These are phyloP conservation scores for Corylus americana DNA, from an alignment of 306 rosid genomes.

Conservation along the genomic window DNA sequence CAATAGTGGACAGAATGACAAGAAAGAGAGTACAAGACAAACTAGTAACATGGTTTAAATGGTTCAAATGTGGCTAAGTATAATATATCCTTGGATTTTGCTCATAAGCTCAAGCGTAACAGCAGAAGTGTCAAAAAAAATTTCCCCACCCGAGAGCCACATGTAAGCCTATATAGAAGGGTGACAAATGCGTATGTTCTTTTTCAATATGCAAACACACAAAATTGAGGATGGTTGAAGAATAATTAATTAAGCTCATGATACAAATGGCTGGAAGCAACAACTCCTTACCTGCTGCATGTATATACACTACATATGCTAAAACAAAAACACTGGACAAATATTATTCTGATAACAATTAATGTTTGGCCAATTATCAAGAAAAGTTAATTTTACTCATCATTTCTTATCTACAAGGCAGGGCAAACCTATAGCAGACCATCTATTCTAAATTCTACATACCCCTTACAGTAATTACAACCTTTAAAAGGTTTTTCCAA, in stretches of 20 bases:
- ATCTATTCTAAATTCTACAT: background rate
- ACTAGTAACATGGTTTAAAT: background rate
- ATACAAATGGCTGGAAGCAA: background rate
- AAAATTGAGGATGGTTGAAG: background rate
- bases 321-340: background rate
- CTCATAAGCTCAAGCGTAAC: background rate
- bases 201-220: background rate
- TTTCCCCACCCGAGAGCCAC: background rate
- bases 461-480: background rate
- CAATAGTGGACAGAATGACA: too few relatives aligned
- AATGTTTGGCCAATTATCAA: background rate
- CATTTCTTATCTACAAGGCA: background rate
- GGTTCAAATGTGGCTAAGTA: background rate
- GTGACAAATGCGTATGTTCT: background rate
- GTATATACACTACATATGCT: background rate
- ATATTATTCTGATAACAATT: background rate
- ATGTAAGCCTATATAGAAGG: background rate
- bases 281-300: background rate
- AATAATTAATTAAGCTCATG: background rate
- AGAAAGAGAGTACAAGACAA: background rate
- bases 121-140: background rate
- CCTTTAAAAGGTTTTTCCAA: background rate
- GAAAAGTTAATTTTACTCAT: background rate
- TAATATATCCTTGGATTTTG: background rate
- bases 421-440: background rate